Base-by-base conservation (phyloP, 2,329 filamentous ascomycete species). In the Calonectria naviculata region DNA sequence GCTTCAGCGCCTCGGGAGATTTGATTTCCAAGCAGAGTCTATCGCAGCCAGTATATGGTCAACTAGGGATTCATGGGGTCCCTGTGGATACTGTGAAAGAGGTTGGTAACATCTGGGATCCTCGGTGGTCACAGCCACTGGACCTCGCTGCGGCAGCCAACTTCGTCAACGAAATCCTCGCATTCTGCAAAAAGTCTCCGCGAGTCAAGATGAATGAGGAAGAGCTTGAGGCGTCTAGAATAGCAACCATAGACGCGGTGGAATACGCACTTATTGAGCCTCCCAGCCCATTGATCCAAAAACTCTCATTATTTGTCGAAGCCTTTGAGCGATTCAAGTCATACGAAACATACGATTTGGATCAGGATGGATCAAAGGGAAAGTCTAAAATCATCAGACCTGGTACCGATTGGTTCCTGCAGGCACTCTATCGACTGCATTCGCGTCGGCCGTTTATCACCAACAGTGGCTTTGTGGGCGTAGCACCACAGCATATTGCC, bases 41-140 rank as follows among this genome's bases (percentile, higher is more conserved):
- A 3, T 38, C n/a, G 5, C 12, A 63, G 1, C 49, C 63, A 9
- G 19, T 44, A 3, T 36, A n/a, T 12, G 46, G 46, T 6, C 42
- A n/a, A 5, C 2, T 74, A 3, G 28, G 31, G 17, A 24, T 72
- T 2, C 15, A 17, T 9, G 73, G 73, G 2, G 47, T 70, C 3
- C 15, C n/a, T 2, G 46, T 74, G 4, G 73, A 74, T 17, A 68
- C 41, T 2, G 46, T 73, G 21, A 68, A 46, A 24, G 68, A 70
- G 17, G 38, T 52, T 10, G 65, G 73, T 2, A n/a, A 26, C 12
- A 1, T 42, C 7, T 74, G 73, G 73, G 68, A 74, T 17, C 73
- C 73, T 4, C 44, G 69, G 26, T 74, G 73, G 73, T 31, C 63
- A 0, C 4, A 69, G n/a, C 26, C 44, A 1, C 5, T 74, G 5